Conservation (phyloP, 192 early-diverging fungal species). For the Chytriomyces confervae region DNA sequence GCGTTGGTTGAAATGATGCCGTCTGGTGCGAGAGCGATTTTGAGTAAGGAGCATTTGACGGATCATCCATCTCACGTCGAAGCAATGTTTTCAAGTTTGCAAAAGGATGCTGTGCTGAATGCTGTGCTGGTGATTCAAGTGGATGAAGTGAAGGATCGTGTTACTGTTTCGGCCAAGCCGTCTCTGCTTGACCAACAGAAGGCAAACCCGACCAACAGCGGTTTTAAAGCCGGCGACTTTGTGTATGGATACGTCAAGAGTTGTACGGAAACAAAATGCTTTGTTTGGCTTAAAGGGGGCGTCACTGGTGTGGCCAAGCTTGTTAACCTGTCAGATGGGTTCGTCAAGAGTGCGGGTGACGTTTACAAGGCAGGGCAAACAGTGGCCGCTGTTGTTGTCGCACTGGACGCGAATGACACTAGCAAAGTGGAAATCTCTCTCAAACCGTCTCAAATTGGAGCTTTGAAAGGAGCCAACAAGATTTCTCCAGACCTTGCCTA, state of each 20-base stretch:
- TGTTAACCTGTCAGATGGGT: slow-evolving; percentile 65
- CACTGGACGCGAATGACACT: slow-evolving; percentile 54
- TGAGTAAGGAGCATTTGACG: slow-evolving; percentile 66
- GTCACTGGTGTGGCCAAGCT: slow-evolving; percentile 65
- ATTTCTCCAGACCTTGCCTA: slow-evolving; percentile 29
- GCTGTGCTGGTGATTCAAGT: not conserved
- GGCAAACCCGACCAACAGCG: slow-evolving; percentile 45
- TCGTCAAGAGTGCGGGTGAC: slow-evolving; percentile 61
- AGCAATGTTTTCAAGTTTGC: slow-evolving; percentile 63
- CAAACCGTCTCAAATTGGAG: slow-evolving; percentile 62
- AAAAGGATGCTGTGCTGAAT: slow-evolving; percentile 42
- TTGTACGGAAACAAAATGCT: slow-evolving; percentile 70
- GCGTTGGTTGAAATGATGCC: slow-evolving; percentile 65
- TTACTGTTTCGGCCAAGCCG: slow-evolving; percentile 70
- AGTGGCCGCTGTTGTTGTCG: slow-evolving; percentile 66
- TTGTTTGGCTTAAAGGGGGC: slow-evolving; percentile 69
- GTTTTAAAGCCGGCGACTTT: slow-evolving; percentile 67
- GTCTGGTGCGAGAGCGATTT: slow-evolving; percentile 57
- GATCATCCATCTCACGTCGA: slow-evolving; percentile 64
- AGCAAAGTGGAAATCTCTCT: slow-evolving; percentile 65
- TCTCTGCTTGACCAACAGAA: slow-evolving; percentile 44
- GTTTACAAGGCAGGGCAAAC: slow-evolving; percentile 69
- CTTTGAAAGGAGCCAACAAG: not conserved
- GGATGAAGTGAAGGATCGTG: slow-evolving; percentile 42
- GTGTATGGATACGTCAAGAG: slow-evolving; percentile 77